Evolutionary conservation across 805 yeast species (phyloP), one percentile per base, ranked within the genome.

Genomic region (Ogataea dorogensis): DNA sequence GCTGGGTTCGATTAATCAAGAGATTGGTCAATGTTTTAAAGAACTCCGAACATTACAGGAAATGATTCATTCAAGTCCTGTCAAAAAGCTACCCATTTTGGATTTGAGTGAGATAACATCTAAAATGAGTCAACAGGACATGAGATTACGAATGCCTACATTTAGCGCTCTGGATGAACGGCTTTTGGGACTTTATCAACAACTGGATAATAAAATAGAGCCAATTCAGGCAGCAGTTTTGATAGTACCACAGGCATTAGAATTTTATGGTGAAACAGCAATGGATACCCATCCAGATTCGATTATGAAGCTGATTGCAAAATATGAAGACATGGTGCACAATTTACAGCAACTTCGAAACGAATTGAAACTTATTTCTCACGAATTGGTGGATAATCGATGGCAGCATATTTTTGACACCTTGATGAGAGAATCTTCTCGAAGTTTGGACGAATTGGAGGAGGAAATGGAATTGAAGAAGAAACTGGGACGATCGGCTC

Each of bases 391-490:
- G 4, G 80, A 77, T 40, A 53, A 61, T 18, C 67, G 77, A 50
- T 81, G 86, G 86, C 59, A 64, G 43, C 68, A 68, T 16, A 61
- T 79, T 2, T 77, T 79, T 43, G 59, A 59, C 17, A 70, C 64
- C 40, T 51, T 79, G 34, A 61, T 75, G 28, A 53, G 61, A 3
- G 76, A 76, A 42, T 51, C 70, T 4, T 49, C 54, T 1, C 56
- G 43, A 24, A 40, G 58, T 19, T 47, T 58, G 18, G 41, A 45
- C 7, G 58, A 53, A 29, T 36, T 56, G 3, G 60, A 59, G 29
- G 53, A 19, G 30, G 31, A 13, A 26, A 10, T 22, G 8, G 29
- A 3, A 15, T 25, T 25, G 12, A 8, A 39, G 28, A n/a, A 25
- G 21, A 17, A 29, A 29, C 15, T 40, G 31, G 29, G 43, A 15